Conservation (phyloP, 768 basidiomycete species). For the Pleurotus giganteus region DNA sequence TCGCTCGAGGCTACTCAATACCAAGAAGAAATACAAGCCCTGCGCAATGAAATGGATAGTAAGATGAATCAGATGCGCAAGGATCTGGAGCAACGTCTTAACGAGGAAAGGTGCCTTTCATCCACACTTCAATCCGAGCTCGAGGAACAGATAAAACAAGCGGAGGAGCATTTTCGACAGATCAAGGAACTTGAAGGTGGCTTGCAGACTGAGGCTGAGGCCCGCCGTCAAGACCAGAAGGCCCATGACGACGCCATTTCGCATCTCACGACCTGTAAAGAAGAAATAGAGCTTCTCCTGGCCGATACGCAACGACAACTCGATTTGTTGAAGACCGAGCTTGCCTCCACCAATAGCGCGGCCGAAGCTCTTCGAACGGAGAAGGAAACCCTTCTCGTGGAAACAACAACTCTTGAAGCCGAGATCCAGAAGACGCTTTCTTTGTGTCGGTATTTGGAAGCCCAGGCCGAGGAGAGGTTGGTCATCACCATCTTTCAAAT, state of each 20-base stretch:
- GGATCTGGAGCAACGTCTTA: constrained; percentile 16
- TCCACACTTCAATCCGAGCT: constrained; percentile 29
- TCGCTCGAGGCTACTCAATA: not conserved
- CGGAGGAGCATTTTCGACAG: constrained; percentile 36
- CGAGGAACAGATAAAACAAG: constrained; percentile 32
- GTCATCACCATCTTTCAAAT: constrained; percentile 14
- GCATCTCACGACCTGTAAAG: constrained; percentile 22
- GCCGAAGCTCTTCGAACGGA: constrained; percentile 44
- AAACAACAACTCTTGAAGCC: constrained; percentile 58
- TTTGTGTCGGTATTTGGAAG: constrained; percentile 59
- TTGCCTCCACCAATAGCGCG: constrained; percentile 38
- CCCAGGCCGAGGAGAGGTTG: constrained; percentile 61
- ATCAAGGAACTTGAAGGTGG: constrained; percentile 34
- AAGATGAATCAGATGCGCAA: not conserved
- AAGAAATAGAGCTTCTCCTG: constrained; percentile 30
- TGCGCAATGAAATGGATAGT: not conserved
- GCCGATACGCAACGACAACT: constrained; percentile 36
- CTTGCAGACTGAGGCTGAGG: constrained; percentile 36
- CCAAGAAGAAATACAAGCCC: constrained; percentile 1
- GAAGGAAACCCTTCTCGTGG: constrained; percentile 47
- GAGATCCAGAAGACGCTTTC: constrained; percentile 66
- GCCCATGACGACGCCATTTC: constrained; percentile 29
- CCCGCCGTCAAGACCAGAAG: constrained; percentile 30
- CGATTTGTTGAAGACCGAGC: constrained; percentile 30
- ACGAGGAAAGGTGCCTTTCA: constrained; percentile 28